Evolutionary conservation across 164 flowering plant species (phyloP), one percentile per base, ranked within the genome.

Genomic region (Vitis cinerea): DNA sequence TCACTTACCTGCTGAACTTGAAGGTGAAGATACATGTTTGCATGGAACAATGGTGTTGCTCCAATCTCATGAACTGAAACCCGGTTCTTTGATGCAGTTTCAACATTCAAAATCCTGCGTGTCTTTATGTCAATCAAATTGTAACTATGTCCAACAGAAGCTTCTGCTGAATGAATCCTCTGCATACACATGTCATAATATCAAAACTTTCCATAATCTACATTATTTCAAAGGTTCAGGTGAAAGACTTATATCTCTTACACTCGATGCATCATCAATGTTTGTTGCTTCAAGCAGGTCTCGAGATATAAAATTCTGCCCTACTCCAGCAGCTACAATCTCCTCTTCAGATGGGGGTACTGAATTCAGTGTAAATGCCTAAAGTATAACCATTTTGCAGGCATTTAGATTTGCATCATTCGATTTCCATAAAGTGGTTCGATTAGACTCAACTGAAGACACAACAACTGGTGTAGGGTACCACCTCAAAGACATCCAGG

Each of bases 21-120:
- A 71, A 91, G 95, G 77, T 90, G 94, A 68, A 87, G 86, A 74
- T 89, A 89, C 93, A 86, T 89, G 68, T 93, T 91, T 72, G 95
- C 98, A 83, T 91, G 98, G 82, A 93, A 93, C 73, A 89, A 90
- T 57, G 94, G 90, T 37, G 31, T 66, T 64, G 63, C 56, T 30
- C 86, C 89, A 31, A 91, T 75, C 63, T 84, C 85, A 69, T 61
- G 64, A 66, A 88, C 77, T 19, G 95, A 91, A 29, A 82, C 48
- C 9, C 92, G 80, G 23, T 80, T 80, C 72, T 79, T 85, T 48
- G 94, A 91, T 62, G 94, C 95, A 8, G 93, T 84, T 77, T 91
- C 95, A 10, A 88, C 89, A 58, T 86, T 91, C 78, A 83, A 48
- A 65, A 93, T 85, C 74, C 69, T 88, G 7, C 92, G 82, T 23